Percentiles rank a stretch among this genome's conserved stretches.
Evolutionary conservation across 768 basidiomycete species (phyloP).

Genomic region (Pisolithus albus): DNA sequence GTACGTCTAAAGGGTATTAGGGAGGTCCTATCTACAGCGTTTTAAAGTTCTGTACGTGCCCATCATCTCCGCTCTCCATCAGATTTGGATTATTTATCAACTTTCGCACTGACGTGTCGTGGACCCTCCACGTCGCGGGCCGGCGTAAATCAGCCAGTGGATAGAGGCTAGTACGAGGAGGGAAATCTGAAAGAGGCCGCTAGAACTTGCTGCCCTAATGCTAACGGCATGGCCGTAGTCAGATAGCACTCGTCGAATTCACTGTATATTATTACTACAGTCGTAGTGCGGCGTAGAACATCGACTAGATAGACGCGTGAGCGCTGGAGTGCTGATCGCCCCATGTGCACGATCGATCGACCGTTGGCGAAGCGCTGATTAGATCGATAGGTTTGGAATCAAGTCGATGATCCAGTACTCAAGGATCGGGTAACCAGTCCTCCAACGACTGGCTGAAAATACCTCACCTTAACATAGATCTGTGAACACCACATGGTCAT

Average conservation of each 20-base stretch:
- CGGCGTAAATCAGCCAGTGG: not conserved
- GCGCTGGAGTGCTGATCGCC: too few relatives aligned
- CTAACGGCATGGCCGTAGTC: not conserved
- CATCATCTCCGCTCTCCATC: not conserved
- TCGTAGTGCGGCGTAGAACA: too few relatives aligned
- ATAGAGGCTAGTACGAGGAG: not conserved
- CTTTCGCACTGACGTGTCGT: not conserved
- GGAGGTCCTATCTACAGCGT: not conserved
- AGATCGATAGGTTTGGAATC: too few relatives aligned
- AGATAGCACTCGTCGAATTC: not conserved
- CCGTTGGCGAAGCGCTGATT: too few relatives aligned
- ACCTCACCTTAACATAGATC: too few relatives aligned
- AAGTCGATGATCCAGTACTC: too few relatives aligned
- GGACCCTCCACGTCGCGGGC: not conserved
- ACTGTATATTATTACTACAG: too few relatives aligned
- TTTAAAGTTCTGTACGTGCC: not conserved
- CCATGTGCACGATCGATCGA: too few relatives aligned
- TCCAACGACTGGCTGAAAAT: too few relatives aligned
- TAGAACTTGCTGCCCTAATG: not conserved
- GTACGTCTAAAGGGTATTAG: not conserved
- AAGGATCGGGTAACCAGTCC: too few relatives aligned
- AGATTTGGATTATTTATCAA: not conserved
- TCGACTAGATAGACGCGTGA: too few relatives aligned
- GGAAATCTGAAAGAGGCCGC: not conserved
- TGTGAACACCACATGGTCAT: too few relatives aligned